These are phyloP conservation scores for Ascochyta viciae-villosae DNA, from an alignment of 2,329 filamentous ascomycete species.

Conservation along the genomic window DNA sequence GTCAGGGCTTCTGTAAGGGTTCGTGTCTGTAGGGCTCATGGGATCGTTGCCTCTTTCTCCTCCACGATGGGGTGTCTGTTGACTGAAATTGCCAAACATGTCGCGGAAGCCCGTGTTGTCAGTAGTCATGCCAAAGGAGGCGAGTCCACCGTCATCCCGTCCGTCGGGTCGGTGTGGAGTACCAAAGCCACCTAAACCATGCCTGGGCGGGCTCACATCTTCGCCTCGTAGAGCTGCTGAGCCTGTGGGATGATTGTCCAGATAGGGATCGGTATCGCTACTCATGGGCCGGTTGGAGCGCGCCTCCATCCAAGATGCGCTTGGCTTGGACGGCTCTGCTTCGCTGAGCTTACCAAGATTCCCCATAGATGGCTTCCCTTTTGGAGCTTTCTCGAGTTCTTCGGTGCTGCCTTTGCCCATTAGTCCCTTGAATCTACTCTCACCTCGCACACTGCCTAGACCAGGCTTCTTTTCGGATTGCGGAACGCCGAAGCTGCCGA, in stretches of 20 bases:
- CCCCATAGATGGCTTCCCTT: slow-evolving; percentile 62
- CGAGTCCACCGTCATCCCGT: slow-evolving; percentile 66
- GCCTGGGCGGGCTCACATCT: slow-evolving; percentile 67
- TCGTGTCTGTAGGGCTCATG: slow-evolving; percentile 91
- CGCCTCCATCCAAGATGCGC: slow-evolving; percentile 60
- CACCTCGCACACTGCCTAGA: slow-evolving; percentile 71
- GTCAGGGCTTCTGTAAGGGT: slow-evolving; percentile 91
- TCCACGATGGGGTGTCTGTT: slow-evolving; percentile 60
- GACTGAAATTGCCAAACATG: slow-evolving; percentile 63
- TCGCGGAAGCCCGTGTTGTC: slow-evolving; percentile 65
- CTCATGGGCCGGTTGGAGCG: slow-evolving; percentile 57
- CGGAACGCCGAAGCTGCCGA: slow-evolving; percentile 80
- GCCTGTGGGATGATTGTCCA: slow-evolving; percentile 67
- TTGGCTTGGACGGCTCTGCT: slow-evolving; percentile 54
- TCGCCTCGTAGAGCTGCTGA: slow-evolving; percentile 79
- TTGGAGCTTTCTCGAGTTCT: slow-evolving; percentile 60
- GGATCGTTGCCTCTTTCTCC: slow-evolving; percentile 66
- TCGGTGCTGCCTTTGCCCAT: slow-evolving; percentile 80
- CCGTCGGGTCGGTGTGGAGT: slow-evolving; percentile 55
- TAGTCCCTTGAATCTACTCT: slow-evolving; percentile 85
- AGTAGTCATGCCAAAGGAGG: slow-evolving; percentile 66
- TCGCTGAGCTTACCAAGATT: slow-evolving; percentile 63
- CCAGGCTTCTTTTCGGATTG: slow-evolving; percentile 72
- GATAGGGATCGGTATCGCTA: slow-evolving; percentile 76
- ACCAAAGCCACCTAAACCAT: slow-evolving; percentile 53